phyloP scores from a whole-genome alignment of 345 rosid genomes.

The Gynandropsis gynandra region DNA sequence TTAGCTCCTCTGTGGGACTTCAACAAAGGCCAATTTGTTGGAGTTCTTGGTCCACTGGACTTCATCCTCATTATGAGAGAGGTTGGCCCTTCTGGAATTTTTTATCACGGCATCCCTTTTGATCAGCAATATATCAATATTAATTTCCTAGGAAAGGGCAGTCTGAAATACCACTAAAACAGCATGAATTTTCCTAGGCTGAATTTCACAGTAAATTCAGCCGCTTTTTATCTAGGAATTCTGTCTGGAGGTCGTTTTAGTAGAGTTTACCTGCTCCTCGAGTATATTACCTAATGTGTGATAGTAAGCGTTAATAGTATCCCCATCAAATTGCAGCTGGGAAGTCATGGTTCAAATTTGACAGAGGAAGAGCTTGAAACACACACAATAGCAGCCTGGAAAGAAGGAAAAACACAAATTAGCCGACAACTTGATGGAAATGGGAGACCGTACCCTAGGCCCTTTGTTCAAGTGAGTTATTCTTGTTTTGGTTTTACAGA shows the following conservation, averaged over 20 bases:
- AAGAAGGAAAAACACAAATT: conserved; percentile 68
- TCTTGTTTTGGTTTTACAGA: conserved; percentile 6
- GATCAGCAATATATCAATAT: conserved; percentile 3
- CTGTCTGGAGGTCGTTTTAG: conserved; percentile 2
- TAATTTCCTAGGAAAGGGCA: not conserved
- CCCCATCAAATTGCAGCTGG: conserved; percentile 47
- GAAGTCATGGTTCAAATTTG: conserved; percentile 74
- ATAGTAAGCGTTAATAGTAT: conserved; percentile 18
- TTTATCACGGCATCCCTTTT: conserved; percentile 8
- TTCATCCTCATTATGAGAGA: conserved; percentile 75
- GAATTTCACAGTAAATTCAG: not conserved
- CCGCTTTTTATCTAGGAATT: not conserved
- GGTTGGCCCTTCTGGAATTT: conserved; percentile 32
- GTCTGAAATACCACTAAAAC: not conserved
- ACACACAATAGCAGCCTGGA: conserved; percentile 97
- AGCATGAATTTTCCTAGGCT: no score
- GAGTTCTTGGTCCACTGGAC: conserved; percentile 72
- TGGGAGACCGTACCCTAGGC: conserved; percentile 43
- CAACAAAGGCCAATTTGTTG: conserved; percentile 61
- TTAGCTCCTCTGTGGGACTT: conserved; percentile 85
- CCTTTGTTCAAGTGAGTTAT: conserved; percentile 51
- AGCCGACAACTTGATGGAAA: conserved; percentile 62
- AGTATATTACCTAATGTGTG: conserved; percentile 4
- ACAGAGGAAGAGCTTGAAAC: conserved; percentile 88
- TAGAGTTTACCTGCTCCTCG: not conserved